Percentiles rank a stretch among this genome's conserved stretches.
These are phyloP conservation scores for Delonix regia DNA, from an alignment of 306 rosid species.

Conservation along the genomic window DNA sequence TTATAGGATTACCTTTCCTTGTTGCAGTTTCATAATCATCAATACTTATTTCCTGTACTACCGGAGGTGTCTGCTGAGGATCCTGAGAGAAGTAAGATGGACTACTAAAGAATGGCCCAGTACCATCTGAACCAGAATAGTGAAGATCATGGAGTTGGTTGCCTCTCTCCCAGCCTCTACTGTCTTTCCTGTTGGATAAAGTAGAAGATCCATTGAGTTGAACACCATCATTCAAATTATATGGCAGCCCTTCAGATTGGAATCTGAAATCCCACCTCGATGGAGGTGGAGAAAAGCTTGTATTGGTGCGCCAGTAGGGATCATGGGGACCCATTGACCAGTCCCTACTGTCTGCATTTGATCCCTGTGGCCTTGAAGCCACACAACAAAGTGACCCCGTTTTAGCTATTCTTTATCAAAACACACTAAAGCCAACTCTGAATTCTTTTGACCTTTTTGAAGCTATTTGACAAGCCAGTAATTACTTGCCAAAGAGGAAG, in stretches of 20 bases:
- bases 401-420: conserved; percentile 68
- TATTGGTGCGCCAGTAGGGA: conserved; percentile 91
- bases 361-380: conserved; percentile 99
- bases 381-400: conserved; percentile 99
- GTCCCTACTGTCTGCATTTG: conserved; percentile 81
- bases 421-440: conserved; percentile 39
- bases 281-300: conserved; percentile 83
- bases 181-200: conserved; percentile 70
- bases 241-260: conserved; percentile 71
- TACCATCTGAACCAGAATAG: conserved; percentile 74
- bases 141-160: conserved; percentile 72
- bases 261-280: conserved; percentile 84
- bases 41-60: conserved; percentile 79
- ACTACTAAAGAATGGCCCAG: conserved; percentile 69
- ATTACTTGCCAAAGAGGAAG: neutral
- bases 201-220: conserved; percentile 65
- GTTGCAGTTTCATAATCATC: conserved; percentile 66
- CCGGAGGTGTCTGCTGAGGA: conserved; percentile 70
- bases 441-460: conserved; percentile 42
- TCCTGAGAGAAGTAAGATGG: conserved; percentile 73
- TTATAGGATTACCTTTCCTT: conserved; percentile 68
- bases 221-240: conserved; percentile 59
- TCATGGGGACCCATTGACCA: conserved; percentile 92
- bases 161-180: conserved; percentile 74
- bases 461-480: neutral